A percentile compares a stretch with the other conserved stretches of the same genome.
Evolutionary conservation across 2,329 filamentous ascomycete species (phyloP).

Genomic region (Colletotrichum musae): DNA sequence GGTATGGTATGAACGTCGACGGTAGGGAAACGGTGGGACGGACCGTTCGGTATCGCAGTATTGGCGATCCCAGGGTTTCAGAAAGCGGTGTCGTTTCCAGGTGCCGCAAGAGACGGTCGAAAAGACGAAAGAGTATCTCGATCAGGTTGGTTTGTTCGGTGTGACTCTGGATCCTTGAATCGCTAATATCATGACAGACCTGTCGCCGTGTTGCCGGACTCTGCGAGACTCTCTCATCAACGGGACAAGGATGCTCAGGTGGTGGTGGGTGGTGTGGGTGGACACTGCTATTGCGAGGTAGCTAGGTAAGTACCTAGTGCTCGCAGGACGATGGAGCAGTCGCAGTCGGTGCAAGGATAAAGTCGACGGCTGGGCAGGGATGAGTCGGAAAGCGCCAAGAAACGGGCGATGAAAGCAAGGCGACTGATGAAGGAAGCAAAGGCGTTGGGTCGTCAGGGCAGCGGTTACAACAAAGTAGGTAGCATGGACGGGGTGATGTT

Average conservation of each 20-base stretch:
- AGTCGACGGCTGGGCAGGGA: constrained; percentile 27
- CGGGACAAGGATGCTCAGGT: constrained; percentile 35
- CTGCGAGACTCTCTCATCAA: constrained; percentile 10
- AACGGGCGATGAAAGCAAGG: constrained; percentile 26
- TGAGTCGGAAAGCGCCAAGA: constrained; percentile 13
- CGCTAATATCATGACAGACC: constrained; percentile 11
- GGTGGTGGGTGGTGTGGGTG: constrained; percentile 36
- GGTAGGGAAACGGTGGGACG: constrained; percentile 14
- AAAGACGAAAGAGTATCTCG: background rate
- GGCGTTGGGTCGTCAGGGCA: background rate
- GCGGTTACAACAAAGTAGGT: background rate
- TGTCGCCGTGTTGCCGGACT: constrained; percentile 22
- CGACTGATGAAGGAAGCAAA: background rate
- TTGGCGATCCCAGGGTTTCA: background rate
- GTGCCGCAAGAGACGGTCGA: too few relatives aligned
- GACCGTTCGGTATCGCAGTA: constrained; percentile 8
- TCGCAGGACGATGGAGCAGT: constrained; percentile 24
- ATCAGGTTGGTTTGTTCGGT: background rate
- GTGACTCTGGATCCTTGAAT: background rate
- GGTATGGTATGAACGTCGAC: constrained; percentile 10
- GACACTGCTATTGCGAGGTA: constrained; percentile 8
- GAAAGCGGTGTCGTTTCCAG: background rate
- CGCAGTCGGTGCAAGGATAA: constrained; percentile 19
- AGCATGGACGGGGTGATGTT: background rate
- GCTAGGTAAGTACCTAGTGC: constrained; percentile 4